A percentile compares a stretch with the other conserved stretches of the same genome.
phyloP scores from a whole-genome alignment of 305 asterid species.

The Fraxinus ornus region DNA sequence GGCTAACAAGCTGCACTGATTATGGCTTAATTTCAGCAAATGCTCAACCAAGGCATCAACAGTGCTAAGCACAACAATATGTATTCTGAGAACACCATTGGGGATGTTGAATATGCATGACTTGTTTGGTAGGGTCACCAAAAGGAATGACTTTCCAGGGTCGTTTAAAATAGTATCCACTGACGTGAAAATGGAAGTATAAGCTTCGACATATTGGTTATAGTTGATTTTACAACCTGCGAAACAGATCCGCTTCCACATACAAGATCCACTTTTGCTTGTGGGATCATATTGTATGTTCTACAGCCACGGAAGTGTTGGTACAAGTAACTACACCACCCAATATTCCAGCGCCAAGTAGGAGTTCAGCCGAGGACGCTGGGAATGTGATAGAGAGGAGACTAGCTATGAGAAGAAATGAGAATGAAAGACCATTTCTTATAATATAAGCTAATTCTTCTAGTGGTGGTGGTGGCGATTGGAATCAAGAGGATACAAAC shows the following conservation, averaged over 20 bases:
- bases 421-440: background rate
- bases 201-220: slow-evolving; percentile 8
- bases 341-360: background rate
- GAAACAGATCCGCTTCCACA: slow-evolving; percentile 10
- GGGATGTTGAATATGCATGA: slow-evolving; percentile 13
- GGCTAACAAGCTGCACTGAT: no score
- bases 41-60: background rate
- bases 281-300: slow-evolving; percentile 15
- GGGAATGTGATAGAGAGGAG: slow-evolving; percentile 2
- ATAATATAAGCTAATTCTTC: background rate
- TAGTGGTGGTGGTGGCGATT: background rate
- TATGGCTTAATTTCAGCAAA: background rate
- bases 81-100: slow-evolving; percentile 11
- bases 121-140: background rate
- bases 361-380: background rate
- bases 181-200: background rate
- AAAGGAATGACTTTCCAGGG: background rate
- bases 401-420: background rate
- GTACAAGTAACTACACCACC: slow-evolving; percentile 13
- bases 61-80: background rate
- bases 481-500: background rate
- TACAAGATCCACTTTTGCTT: slow-evolving; percentile 16
- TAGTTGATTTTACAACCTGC: background rate
- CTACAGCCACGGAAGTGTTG: background rate
- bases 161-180: background rate